phyloP scores from a whole-genome alignment of 2,329 filamentous ascomycete species.

The Exophiala oligosperma region DNA sequence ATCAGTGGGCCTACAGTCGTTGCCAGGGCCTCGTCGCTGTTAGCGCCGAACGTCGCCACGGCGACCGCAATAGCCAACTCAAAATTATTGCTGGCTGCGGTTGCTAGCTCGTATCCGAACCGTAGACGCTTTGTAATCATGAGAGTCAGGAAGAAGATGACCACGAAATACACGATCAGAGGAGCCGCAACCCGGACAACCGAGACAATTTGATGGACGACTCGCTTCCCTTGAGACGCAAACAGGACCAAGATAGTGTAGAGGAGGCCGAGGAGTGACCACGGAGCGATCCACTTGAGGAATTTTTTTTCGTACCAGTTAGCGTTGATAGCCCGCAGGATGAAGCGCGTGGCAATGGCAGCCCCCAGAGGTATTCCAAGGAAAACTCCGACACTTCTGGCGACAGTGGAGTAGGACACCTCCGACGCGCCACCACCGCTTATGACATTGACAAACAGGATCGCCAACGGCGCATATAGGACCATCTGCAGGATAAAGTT shows the following conservation, averaged over 20 bases:
- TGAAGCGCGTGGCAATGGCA: constrained; percentile 71
- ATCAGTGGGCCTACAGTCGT: constrained; percentile 82
- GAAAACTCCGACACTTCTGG: constrained; percentile 79
- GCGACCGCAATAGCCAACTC: constrained; percentile 87
- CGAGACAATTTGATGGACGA: constrained; percentile 79
- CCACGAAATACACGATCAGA: constrained; percentile 74
- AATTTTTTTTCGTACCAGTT: constrained; percentile 69
- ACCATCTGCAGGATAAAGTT: constrained; percentile 77
- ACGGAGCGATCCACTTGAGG: constrained; percentile 67
- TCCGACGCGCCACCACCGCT: constrained; percentile 44
- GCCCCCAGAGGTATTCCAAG: constrained; percentile 80
- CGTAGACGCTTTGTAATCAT: constrained; percentile 62
- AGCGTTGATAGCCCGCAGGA: constrained; percentile 57
- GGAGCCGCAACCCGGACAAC: constrained; percentile 80
- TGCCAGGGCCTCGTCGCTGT: constrained; percentile 78
- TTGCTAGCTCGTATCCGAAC: constrained; percentile 68
- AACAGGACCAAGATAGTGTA: constrained; percentile 88
- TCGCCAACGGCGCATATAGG: constrained; percentile 67
- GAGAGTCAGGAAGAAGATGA: constrained; percentile 72
- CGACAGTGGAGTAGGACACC: constrained; percentile 63
- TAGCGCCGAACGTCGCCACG: constrained; percentile 73
- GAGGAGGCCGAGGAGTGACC: constrained; percentile 76
- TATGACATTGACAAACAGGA: constrained; percentile 71
- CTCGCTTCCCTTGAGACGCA: constrained; percentile 73
- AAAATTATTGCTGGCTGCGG: constrained; percentile 83